Base-by-base conservation (phyloP, 163 green algal genomes). In the Chlamydomonas reinhardtii region DNA sequence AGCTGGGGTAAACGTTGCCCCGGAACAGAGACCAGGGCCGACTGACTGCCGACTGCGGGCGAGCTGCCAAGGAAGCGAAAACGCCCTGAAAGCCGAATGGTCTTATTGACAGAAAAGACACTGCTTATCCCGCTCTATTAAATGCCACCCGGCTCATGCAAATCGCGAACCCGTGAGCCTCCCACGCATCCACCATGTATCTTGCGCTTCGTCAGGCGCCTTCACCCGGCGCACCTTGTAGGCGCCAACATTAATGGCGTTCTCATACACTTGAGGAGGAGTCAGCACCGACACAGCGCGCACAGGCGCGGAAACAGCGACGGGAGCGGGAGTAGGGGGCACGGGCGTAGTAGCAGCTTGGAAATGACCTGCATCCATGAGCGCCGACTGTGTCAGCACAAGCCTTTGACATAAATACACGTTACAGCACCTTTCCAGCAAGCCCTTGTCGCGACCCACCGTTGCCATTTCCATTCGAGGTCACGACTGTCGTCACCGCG, bases 221-320 rank as follows among this genome's bases (percentile, higher is more conserved):
- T 11, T 54, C 43, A 11, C 5, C 8, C 16, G 16, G 24, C 69
- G 54, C 34, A 85, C 79, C 69, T 85, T 85, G 52, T 61, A 64
- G 12, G 68, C 66, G 27, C 79, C 79, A 35, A 85, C 29, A 24
- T 72, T 73, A 15, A 70, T 56, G 15, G 69, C 68, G n/a, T 85
- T 85, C 27, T 85, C 79, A 37, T 85, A 85, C 1, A 48, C 52
- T 78, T 85, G 79, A 34, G 68, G 32, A 43, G 79, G 52, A 12
- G 68, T 85, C 79, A 85, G 73, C 2, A 85, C 79, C 16, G 79
- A 85, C 32, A 85, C 79, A 54, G 77, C 65, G 65, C 77, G 77
- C 20, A 85, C 77, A 27, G 77, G 77, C 0, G 43, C 43, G 31
- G 48, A 2, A 35, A 79, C 77, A 12, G 24, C 16, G 32, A 72